phyloP scores from a whole-genome alignment of 2,329 filamentous ascomycete species.

The Akanthomyces dipterigenus region DNA sequence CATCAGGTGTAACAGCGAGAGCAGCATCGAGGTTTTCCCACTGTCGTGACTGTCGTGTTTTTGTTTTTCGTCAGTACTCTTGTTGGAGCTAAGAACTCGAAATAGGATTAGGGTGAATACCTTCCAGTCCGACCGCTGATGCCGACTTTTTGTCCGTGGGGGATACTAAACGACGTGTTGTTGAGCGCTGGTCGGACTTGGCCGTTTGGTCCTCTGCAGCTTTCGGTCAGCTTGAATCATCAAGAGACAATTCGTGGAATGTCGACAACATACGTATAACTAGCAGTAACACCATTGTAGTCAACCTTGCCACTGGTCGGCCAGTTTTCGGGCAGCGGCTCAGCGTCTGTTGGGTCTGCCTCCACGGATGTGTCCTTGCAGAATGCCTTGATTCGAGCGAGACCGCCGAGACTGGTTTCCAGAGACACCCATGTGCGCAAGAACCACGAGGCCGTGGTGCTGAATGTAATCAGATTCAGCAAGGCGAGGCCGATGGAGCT shows the following conservation, averaged over 20 bases:
- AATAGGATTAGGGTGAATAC: too few species aligned
- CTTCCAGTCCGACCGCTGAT: constrained; percentile 18
- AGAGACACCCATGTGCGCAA: background rate
- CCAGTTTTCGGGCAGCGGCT: constrained; percentile 10
- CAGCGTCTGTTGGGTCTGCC: background rate
- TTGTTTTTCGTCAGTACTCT: too few species aligned
- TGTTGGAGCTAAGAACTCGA: too few species aligned
- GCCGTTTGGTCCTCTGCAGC: background rate
- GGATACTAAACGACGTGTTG: constrained; percentile 11
- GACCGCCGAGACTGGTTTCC: constrained; percentile 19
- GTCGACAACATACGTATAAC: constrained; percentile 12
- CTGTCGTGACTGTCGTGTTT: too few species aligned
- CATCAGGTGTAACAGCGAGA: constrained; percentile 3
- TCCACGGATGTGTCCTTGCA: constrained; percentile 11
- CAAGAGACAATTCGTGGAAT: too few species aligned
- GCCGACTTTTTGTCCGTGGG: constrained; percentile 16
- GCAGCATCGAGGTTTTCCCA: constrained; percentile 19
- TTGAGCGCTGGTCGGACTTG: constrained; percentile 6
- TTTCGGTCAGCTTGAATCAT: background rate
- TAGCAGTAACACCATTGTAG: constrained; percentile 12
- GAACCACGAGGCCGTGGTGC: constrained; percentile 11
- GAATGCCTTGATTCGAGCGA: constrained; percentile 14
- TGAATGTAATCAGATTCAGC: constrained; percentile 19
- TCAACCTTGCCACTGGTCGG: constrained; percentile 14
- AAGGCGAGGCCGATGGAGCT: constrained; percentile 13